phyloP scores from a whole-genome alignment of 2,329 filamentous ascomycete species.

The Rutstroemia sp. region DNA sequence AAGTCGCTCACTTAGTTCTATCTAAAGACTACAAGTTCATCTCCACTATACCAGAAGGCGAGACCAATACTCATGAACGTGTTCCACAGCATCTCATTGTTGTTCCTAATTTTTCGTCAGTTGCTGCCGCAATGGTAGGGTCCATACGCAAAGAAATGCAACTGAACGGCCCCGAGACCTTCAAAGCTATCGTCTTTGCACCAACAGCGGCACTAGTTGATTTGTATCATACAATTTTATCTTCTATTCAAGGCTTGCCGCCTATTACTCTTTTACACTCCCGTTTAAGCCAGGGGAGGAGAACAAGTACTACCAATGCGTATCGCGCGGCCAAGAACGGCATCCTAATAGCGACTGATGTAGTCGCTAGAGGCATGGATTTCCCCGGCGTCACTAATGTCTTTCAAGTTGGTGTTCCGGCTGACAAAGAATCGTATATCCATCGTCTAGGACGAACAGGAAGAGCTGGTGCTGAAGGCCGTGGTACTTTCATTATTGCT shows the following conservation, averaged over 20 bases:
- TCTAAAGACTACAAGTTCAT: conserved; percentile 77
- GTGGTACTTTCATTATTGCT: conserved; percentile 61
- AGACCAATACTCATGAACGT: conserved; percentile 74
- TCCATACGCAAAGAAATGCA: conserved; percentile 56
- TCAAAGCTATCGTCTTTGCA: conserved; percentile 96
- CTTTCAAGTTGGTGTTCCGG: conserved; percentile 61
- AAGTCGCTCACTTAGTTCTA: conserved; percentile 73
- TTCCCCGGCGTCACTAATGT: conserved; percentile 76
- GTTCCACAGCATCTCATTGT: conserved; percentile 74
- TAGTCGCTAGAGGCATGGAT: conserved; percentile 77
- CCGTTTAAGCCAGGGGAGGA: conserved; percentile 59
- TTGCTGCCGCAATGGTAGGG: conserved; percentile 70
- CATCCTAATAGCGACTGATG: conserved; percentile 70
- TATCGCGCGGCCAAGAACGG: conserved; percentile 62
- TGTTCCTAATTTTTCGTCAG: conserved; percentile 64
- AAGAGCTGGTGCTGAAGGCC: conserved; percentile 64
- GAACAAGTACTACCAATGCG: conserved; percentile 61
- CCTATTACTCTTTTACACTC: conserved; percentile 58
- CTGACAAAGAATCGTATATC: conserved; percentile 63
- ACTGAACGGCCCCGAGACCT: conserved; percentile 40
- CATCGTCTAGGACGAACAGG: conserved; percentile 72
- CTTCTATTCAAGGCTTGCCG: conserved; percentile 24
- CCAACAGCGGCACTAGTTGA: conserved; percentile 69
- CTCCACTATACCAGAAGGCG: conserved; percentile 76
- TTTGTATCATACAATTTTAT: conserved; percentile 52